Evolutionary conservation across 345 rosid species (phyloP).

Genomic region (Rhizophora mangle): DNA sequence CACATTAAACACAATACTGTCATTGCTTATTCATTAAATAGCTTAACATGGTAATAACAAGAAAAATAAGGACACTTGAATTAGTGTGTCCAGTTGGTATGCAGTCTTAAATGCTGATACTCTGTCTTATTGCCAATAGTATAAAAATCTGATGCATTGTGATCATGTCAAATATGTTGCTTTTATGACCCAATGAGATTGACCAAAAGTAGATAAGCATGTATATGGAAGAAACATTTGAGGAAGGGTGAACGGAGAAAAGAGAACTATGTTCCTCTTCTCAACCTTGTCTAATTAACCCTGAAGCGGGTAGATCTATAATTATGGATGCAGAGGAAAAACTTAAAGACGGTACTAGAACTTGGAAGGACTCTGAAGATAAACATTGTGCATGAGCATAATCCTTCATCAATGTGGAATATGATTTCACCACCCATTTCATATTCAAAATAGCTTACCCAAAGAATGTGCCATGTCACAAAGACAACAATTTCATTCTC

Average conservation of each 20-base stretch:
- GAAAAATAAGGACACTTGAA: slow-evolving; percentile 8
- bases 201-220: neutral
- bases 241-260: neutral
- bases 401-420: too few species aligned
- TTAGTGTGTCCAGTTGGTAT: neutral
- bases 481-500: too few species aligned
- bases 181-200: slow-evolving; percentile 4
- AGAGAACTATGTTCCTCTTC: neutral
- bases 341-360: neutral
- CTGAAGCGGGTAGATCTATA: too few species aligned
- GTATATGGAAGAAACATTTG: neutral
- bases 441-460: too few species aligned
- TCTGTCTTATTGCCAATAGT: neutral
- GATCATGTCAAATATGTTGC: neutral
- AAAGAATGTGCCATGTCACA: too few species aligned
- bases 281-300: neutral
- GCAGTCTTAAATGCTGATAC: neutral
- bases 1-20: neutral
- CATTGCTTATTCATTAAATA: slow-evolving; percentile 3
- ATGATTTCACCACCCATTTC: too few species aligned
- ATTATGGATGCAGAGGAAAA: neutral
- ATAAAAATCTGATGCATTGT: neutral
- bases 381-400: too few species aligned
- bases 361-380: neutral
- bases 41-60: neutral